These are phyloP conservation scores for Lecanoromycetidae sp. DNA, from an alignment of 2,329 filamentous ascomycete species.

Conservation along the genomic window DNA sequence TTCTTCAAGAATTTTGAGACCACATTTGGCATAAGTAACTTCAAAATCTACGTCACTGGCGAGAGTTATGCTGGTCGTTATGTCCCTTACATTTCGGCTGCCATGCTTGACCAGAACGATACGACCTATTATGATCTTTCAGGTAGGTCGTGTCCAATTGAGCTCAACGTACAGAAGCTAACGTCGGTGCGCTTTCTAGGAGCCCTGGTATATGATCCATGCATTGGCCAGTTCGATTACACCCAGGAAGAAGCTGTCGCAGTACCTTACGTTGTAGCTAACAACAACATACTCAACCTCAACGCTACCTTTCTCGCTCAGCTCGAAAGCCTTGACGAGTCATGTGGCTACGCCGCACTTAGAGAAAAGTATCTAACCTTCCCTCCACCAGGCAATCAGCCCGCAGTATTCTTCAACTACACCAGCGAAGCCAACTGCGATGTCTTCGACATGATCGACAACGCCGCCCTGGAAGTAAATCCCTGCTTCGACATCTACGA, in stretches of 20 bases:
- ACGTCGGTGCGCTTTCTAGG: not conserved
- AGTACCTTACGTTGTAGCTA: slow-evolving; percentile 32
- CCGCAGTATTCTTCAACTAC: slow-evolving; percentile 7
- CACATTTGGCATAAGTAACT: slow-evolving; percentile 41
- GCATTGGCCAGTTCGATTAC: slow-evolving; percentile 24
- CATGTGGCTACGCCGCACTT: slow-evolving; percentile 36
- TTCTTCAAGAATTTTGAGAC: slow-evolving; percentile 46
- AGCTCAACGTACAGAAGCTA: not conserved
- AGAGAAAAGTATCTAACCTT: slow-evolving; percentile 32
- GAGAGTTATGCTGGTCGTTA: slow-evolving; percentile 45
- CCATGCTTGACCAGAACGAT: slow-evolving; percentile 39
- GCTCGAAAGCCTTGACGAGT: slow-evolving; percentile 30
- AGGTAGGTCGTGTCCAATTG: slow-evolving; percentile 44
- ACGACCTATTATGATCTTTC: slow-evolving; percentile 45
- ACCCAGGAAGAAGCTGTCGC: slow-evolving; percentile 34
- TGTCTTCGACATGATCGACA: slow-evolving; percentile 30
- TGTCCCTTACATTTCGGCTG: slow-evolving; percentile 45
- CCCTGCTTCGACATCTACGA: slow-evolving; percentile 42
- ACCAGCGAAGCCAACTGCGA: slow-evolving; percentile 28
- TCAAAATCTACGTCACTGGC: slow-evolving; percentile 43
- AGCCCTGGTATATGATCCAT: slow-evolving; percentile 35
- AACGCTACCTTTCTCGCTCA: slow-evolving; percentile 33
- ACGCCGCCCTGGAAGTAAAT: slow-evolving; percentile 31
- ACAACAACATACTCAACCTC: slow-evolving; percentile 33
- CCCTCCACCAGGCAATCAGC: slow-evolving; percentile 21